Base-by-base conservation (phyloP, 164 flowering plant genomes). In the Buxus sempervirens region DNA sequence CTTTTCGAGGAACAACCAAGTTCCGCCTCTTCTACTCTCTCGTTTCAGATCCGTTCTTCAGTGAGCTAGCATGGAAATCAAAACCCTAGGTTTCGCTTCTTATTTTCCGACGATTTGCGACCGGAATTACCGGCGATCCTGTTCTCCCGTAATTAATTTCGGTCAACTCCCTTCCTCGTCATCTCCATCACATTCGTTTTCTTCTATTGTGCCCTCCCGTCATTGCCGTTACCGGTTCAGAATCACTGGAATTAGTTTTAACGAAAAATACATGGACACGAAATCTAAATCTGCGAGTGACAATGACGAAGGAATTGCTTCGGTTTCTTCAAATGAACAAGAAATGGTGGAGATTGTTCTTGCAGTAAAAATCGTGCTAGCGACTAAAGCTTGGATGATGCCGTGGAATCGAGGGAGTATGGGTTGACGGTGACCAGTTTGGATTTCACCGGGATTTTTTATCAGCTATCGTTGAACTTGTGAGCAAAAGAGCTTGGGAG, bases 171-270 rank as follows among this genome's bases (percentile, higher is more conserved):
- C 23, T 24, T 26, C 23, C 21, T 58, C 62, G 57, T 5, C 45
- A 41, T 41, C 45, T 41, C 12, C 45, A 41, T 45, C 36, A 26
- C 38, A 14, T n/a, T n/a, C n/a, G n/a, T n/a, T n/a, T 20, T 60
- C 63, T 60, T 21, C 58, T 60, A 64, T 14, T 8, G 25, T 27
- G 26, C 49, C 57, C 1, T 60, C 65, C 21, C 20, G 51, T 53
- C 20, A 19, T 27, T 26, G 19, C 21, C 61, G 54, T 32, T 5
- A 41, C 12, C 25, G 51, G 25, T 66, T 72, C 67, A 65, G 28
- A 66, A 48, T 25, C 12, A 19, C 64, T 24, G 80, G 87, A 63
- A 54, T 70, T 38, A 66, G 65, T 51, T 65, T 79, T 9, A 13
- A 63, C 26, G 69, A 71, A n/a, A 80, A 76, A 72, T 5, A 69